Conservation (phyloP, 768 basidiomycete species). For the Pholiota microspora region DNA sequence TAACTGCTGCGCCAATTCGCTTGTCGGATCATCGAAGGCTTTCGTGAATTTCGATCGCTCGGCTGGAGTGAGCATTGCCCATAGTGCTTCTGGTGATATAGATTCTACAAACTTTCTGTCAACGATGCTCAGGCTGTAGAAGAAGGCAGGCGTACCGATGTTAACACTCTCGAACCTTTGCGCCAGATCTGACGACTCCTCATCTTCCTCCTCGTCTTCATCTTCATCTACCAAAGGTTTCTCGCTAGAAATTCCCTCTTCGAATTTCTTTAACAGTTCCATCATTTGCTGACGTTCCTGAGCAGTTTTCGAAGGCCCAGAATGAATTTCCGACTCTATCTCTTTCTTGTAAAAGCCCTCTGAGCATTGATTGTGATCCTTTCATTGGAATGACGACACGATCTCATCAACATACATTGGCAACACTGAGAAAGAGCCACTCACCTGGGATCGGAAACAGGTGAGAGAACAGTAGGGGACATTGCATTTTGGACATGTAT, state of each 20-base stretch:
- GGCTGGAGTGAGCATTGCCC: slow-evolving; percentile 56
- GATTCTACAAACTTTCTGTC: slow-evolving; percentile 38
- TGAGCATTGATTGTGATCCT: slow-evolving; percentile 73
- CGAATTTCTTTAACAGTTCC: slow-evolving; percentile 68
- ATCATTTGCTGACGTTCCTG: slow-evolving; percentile 67
- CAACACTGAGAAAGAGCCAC: slow-evolving; percentile 15
- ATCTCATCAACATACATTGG: slow-evolving; percentile 8
- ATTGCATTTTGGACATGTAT: slow-evolving; percentile 83
- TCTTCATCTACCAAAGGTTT: slow-evolving; percentile 23
- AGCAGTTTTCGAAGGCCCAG: slow-evolving; percentile 49
- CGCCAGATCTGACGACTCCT: slow-evolving; percentile 42
- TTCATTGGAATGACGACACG: slow-evolving; percentile 2
- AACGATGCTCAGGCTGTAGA: background rate
- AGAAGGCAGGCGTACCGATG: slow-evolving; percentile 44
- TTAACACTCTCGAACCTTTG: slow-evolving; percentile 55
- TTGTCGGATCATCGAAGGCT: slow-evolving; percentile 58
- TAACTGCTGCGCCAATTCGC: slow-evolving; percentile 57
- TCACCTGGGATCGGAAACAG: slow-evolving; percentile 76
- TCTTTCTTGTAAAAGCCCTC: slow-evolving; percentile 81
- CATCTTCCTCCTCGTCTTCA: slow-evolving; percentile 30
- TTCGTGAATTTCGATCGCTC: slow-evolving; percentile 62
- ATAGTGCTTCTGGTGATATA: slow-evolving; percentile 54
- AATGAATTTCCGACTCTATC: slow-evolving; percentile 59
- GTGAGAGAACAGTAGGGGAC: slow-evolving; percentile 74
- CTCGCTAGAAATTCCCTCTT: slow-evolving; percentile 52